phyloP scores from a whole-genome alignment of 164 flowering plant genomes.

The Cinnamomum chago region DNA sequence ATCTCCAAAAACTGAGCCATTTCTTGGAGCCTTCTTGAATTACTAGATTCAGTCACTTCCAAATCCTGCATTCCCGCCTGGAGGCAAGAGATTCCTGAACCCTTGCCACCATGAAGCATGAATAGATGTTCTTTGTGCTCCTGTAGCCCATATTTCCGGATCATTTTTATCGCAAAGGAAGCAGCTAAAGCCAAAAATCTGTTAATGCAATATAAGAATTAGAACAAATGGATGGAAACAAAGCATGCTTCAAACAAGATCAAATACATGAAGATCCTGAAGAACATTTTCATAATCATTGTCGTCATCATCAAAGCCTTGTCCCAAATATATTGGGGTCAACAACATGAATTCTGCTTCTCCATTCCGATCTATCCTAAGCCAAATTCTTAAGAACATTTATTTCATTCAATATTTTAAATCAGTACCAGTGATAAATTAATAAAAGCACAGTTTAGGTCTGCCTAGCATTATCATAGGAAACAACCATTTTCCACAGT shows the following conservation, averaged over 20 bases:
- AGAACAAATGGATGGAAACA: not conserved
- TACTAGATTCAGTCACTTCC: constrained; percentile 19
- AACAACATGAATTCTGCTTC: no score
- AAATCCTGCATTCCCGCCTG: constrained; percentile 22
- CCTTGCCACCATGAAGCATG: constrained; percentile 14
- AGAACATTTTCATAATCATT: no score
- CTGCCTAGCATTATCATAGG: no score
- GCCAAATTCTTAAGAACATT: no score
- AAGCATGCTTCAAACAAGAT: not conserved
- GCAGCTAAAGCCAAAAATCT: constrained; percentile 80
- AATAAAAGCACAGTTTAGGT: no score
- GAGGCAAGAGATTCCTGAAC: constrained; percentile 14
- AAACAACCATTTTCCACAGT: no score
- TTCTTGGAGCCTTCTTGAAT: constrained; percentile 49
- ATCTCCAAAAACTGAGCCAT: constrained; percentile 78
- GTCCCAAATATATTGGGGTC: no score
- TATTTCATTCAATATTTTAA: no score
- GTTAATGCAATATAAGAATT: constrained; percentile 22
- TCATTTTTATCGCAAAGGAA: constrained; percentile 72
- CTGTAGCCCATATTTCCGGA: constrained; percentile 62
- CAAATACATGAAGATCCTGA: not conserved
- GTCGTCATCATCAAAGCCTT: no score
- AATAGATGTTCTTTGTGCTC: constrained; percentile 34
- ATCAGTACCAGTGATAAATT: no score
- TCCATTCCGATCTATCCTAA: no score